These are phyloP conservation scores for Penicillium concentricum DNA, from an alignment of 2,329 filamentous ascomycete species.

Conservation along the genomic window DNA sequence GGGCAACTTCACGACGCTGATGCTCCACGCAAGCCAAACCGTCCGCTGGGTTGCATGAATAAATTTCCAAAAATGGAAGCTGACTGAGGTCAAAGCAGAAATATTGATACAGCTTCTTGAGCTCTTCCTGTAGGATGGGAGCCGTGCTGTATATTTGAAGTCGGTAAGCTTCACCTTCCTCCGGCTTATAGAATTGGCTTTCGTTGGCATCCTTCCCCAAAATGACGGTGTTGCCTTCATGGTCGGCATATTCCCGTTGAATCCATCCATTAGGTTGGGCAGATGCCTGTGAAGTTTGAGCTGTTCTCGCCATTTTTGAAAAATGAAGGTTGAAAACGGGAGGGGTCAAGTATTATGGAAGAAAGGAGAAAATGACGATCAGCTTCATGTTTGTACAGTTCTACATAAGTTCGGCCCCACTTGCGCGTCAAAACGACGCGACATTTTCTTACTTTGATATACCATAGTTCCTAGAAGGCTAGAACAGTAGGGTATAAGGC, in stretches of 20 bases:
- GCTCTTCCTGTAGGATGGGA: neutral
- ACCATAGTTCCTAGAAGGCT: no score
- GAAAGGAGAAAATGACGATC: no score
- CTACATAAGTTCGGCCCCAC: no score
- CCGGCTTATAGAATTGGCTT: neutral
- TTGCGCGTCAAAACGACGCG: no score
- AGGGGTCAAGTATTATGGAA: no score
- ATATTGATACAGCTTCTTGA: neutral
- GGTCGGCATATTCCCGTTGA: neutral
- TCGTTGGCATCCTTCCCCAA: neutral
- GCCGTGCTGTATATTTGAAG: neutral
- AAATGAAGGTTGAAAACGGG: no score
- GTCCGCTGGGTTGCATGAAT: neutral
- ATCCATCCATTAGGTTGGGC: neutral
- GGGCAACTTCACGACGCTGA: neutral
- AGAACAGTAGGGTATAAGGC: no score
- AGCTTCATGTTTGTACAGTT: no score
- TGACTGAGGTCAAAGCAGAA: neutral
- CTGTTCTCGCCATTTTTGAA: neutral
- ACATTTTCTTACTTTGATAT: no score
- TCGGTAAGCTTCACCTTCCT: neutral
- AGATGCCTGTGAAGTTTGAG: neutral
- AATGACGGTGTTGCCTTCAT: neutral
- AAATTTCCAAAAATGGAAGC: neutral
- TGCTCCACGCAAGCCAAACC: neutral